Percentiles rank a stretch among this genome's conserved stretches.
Evolutionary conservation across 148 eudicot genomes (phyloP).

Genomic region (Silene uniflora): DNA sequence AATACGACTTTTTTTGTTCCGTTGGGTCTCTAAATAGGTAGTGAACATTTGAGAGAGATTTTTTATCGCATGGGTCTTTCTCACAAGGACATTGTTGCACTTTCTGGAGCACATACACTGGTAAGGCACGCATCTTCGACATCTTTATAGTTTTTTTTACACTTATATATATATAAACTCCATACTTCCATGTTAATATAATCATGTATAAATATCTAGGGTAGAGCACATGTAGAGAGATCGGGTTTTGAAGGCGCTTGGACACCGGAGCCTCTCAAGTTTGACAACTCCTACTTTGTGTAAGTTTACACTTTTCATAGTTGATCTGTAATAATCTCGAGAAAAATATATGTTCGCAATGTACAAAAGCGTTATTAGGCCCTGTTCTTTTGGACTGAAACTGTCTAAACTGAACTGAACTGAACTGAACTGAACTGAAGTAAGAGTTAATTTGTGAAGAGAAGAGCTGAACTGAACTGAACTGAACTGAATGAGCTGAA

Average conservation of each 20-base stretch:
- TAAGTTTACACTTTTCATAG: neutral
- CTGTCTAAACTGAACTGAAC: too few relatives aligned
- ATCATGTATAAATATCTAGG: slow-evolving; percentile 34
- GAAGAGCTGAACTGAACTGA: too few relatives aligned
- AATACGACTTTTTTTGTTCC: too few relatives aligned
- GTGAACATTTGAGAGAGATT: slow-evolving; percentile 60
- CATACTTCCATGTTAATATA: neutral
- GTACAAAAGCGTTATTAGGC: neutral
- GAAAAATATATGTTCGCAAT: neutral
- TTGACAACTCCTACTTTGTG: too few relatives aligned
- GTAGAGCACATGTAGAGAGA: slow-evolving; percentile 22
- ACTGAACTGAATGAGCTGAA: too few relatives aligned
- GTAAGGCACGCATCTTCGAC: slow-evolving; percentile 28
- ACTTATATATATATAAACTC: neutral
- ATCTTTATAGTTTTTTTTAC: neutral
- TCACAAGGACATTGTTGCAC: slow-evolving; percentile 80
- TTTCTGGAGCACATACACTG: slow-evolving; percentile 91
- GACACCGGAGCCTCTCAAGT: too few relatives aligned
- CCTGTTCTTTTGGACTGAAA: too few relatives aligned
- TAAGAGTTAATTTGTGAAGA: too few relatives aligned
- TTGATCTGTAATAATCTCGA: neutral
- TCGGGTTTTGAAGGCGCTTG: too few relatives aligned
- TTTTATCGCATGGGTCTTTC: slow-evolving; percentile 83
- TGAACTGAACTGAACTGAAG: too few relatives aligned
- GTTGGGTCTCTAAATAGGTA: slow-evolving; percentile 34